Evolutionary conservation across 2,329 filamentous ascomycete species (phyloP), one percentile per base, ranked within the genome.

Genomic region (Pyrenochaeta sp.): DNA sequence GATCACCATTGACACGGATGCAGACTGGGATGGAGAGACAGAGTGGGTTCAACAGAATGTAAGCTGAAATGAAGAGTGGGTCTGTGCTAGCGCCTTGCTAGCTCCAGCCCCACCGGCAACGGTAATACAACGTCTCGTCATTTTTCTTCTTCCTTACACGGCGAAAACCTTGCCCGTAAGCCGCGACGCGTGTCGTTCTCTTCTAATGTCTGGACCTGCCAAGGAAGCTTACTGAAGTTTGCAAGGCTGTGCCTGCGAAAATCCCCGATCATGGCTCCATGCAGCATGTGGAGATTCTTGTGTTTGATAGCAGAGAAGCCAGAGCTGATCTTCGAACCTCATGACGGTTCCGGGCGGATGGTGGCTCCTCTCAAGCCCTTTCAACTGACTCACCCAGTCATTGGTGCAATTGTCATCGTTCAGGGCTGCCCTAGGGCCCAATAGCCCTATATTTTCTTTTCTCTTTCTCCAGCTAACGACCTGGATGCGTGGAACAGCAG

Each of bases 161-260:
- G 51, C 51, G 44, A 30, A 33, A 44, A 42, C 44, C 37, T 46
- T 41, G 51, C 40, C 51, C 47, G 20, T 47, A 51, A 51, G 51
- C 33, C 21, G 45, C 55, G 35, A 58, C 45, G 37, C 48, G 35
- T 43, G 35, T 31, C 36, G 31, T 43, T 40, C 36, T 32, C 42
- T 32, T 40, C 31, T 42, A 43, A 15, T 35, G 21, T n/a, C 20
- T 29, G 29, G 41, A n/a, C 37, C 48, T 47, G 49, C 51, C 55
- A 51, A 56, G 52, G 7, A 36, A 46, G 36, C 45, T 45, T 52
- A 45, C 55, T 44, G 33, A 37, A 21, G 41, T 51, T 49, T 56
- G 42, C 39, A n/a, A 42, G 35, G 43, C 42, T 27, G 46, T 48
- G 42, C 36, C 35, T 27, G 23, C 9, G 23, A 27, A 27, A 27